These are phyloP conservation scores for Lipomyces kockii DNA, from an alignment of 805 yeast species.

Conservation along the genomic window DNA sequence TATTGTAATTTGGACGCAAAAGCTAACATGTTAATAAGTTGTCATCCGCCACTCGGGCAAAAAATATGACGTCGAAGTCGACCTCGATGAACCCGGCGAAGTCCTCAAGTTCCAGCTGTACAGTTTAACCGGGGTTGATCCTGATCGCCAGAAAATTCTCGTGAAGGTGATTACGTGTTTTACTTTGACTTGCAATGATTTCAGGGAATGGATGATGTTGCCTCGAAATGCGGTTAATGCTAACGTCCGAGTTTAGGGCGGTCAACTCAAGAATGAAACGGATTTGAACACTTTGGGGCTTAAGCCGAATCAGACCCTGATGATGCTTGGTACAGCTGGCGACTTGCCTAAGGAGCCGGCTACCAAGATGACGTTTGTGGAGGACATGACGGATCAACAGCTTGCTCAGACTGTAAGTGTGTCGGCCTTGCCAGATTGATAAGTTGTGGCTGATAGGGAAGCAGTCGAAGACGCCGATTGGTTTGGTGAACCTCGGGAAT, in stretches of 20 bases:
- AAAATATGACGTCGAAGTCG: constrained; percentile 60
- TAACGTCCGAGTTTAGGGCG: constrained; percentile 52
- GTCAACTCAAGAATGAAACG: constrained; percentile 78
- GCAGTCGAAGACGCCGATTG: constrained; percentile 54
- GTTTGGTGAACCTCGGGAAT: constrained; percentile 71
- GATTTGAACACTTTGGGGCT: constrained; percentile 57
- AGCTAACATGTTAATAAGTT: constrained; percentile 39
- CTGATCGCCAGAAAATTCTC: constrained; percentile 85
- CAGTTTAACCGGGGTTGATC: constrained; percentile 79
- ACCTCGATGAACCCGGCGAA: constrained; percentile 59
- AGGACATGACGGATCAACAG: constrained; percentile 62
- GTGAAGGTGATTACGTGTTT: constrained; percentile 53
- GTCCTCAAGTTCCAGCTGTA: constrained; percentile 71
- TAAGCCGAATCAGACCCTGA: constrained; percentile 68
- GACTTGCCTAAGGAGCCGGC: constrained; percentile 58
- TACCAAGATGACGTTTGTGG: constrained; percentile 63
- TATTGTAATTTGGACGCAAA: background rate
- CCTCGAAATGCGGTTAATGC: background rate
- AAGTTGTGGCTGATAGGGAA: background rate
- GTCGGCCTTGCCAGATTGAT: constrained; percentile 5
- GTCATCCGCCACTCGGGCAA: constrained; percentile 72
- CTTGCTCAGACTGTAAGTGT: constrained; percentile 46
- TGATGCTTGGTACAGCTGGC: constrained; percentile 94
- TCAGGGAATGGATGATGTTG: background rate
- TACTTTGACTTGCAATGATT: background rate